A percentile compares a stretch with the other conserved stretches of the same genome.
Evolutionary conservation across 2,329 filamentous ascomycete genomes (phyloP).

Genomic region (Apiospora aurea): DNA sequence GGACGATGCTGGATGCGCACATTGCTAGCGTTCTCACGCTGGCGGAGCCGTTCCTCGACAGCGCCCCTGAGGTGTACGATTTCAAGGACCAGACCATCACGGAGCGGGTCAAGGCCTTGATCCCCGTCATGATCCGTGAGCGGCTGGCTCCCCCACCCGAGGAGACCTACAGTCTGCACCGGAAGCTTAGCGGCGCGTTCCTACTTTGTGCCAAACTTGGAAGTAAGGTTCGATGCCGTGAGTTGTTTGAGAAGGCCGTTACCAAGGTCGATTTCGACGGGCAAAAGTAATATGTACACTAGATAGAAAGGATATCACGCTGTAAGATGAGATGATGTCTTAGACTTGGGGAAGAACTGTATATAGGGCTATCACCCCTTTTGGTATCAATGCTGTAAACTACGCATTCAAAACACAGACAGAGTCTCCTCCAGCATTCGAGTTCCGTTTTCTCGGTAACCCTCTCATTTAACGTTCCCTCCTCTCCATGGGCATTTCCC

Average conservation of each 20-base stretch:
- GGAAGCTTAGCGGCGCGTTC: conserved; percentile 95
- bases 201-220: conserved; percentile 87
- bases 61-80: conserved; percentile 85
- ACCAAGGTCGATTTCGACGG: conserved; percentile 40
- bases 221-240: conserved; percentile 80
- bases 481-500: conserved; percentile 67
- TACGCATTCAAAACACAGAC: conserved; percentile 2
- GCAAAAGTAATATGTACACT: conserved; percentile 28
- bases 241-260: conserved; percentile 74
- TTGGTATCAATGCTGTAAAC: conserved; percentile 18
- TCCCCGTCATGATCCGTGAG: conserved; percentile 93
- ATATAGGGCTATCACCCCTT: neutral
- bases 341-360: neutral
- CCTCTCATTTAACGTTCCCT: conserved; percentile 41
- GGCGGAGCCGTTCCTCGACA: conserved; percentile 84
- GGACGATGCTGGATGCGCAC: conserved; percentile 88
- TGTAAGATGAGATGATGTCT: conserved; percentile 4
- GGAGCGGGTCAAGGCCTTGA: conserved; percentile 84
- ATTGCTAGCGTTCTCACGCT: conserved; percentile 87
- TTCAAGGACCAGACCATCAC: conserved; percentile 96
- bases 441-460: neutral
- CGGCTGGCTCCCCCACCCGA: conserved; percentile 90
- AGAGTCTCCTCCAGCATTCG: conserved; percentile 7
- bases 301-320: conserved; percentile 6
- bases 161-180: conserved; percentile 94